Evolutionary conservation across 2,329 filamentous ascomycete genomes (phyloP).

Genomic region (Fusarium multiceps): DNA sequence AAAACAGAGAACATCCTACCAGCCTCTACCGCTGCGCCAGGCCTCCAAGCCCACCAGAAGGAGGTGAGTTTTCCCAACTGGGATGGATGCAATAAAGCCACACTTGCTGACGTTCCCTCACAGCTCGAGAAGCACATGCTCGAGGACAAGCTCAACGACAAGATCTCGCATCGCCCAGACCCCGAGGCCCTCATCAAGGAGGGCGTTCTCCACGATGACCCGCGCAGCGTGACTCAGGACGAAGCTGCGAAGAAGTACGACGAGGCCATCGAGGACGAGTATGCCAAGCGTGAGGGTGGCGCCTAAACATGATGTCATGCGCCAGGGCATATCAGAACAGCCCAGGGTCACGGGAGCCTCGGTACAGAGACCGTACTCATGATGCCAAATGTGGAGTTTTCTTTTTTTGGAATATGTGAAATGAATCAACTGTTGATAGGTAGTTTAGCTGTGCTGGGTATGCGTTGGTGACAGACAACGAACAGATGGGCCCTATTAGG

Average conservation of each 20-base stretch:
- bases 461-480: constrained; percentile 8
- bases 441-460: neutral
- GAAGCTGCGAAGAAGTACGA: constrained; percentile 64
- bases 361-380: constrained; percentile 14
- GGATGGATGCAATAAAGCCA: constrained; percentile 1
- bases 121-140: constrained; percentile 87
- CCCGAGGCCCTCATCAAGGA: constrained; percentile 81
- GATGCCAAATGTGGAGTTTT: constrained; percentile 11
- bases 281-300: constrained; percentile 71
- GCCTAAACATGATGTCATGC: constrained; percentile 57
- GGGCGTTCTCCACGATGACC: constrained; percentile 80
- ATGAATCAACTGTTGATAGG: constrained; percentile 4
- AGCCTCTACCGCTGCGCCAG: constrained; percentile 79
- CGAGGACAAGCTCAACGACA: constrained; percentile 86
- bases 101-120: constrained; percentile 21
- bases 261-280: constrained; percentile 72
- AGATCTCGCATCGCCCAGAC: constrained; percentile 80
- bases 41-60: constrained; percentile 81
- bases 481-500: constrained; percentile 12
- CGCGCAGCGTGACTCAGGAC: constrained; percentile 57
- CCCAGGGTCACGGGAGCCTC: constrained; percentile 33
- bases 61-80: constrained; percentile 61
- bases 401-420: constrained; percentile 11
- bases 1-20: constrained; percentile 85
- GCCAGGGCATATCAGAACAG: neutral